Base-by-base conservation (phyloP, 352 stramenopile species). In the Phytophthora parvispora region DNA sequence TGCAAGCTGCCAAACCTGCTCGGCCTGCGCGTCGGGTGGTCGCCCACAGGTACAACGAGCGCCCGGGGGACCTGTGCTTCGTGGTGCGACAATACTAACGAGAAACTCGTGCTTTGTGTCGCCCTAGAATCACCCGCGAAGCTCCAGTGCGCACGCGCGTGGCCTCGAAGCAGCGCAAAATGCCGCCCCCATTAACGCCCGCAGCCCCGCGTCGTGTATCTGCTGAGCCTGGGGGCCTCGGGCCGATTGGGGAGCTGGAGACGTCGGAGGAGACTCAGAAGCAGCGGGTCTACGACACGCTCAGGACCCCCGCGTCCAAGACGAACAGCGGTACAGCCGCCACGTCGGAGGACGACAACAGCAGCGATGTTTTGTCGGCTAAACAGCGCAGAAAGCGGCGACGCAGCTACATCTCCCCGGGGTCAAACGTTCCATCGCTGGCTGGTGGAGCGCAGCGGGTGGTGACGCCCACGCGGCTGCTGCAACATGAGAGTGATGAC, bases 371-470 rank as follows among this genome's bases (percentile, higher is more conserved):
- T n/a, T 9, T 63, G 29, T n/a, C 53, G n/a, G 24, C 42, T 2
- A 69, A 36, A 13, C 50, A 67, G 45, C 63, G 51, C 16, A 89
- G 76, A 50, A 76, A 84, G 40, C 72, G 77, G 60, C 78, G 82
- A 0, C 76, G 80, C 29, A 87, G 81, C 59, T 84, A 80, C 32
- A 74, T 84, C 38, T 87, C 87, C 0, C 84, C 86, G 1, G 87
- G 66, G 24, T 71, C 72, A 6, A 79, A 74, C 38, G 51, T 77
- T 3, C 72, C 86, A 31, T 80, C 83, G 27, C 61, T 94, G 4
- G 67, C 75, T 25, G 84, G 86, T 10, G 86, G 84, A 2, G 83
- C 86, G 8, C 74, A 91, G 56, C 75, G 86, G 48, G 72, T 94
- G 28, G 45, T 86, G 60, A 92, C 83, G 25, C 86, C 86, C 3